These are phyloP conservation scores for Bipolaris sorokiniana DNA, from an alignment of 2,329 filamentous ascomycete species.

Conservation along the genomic window DNA sequence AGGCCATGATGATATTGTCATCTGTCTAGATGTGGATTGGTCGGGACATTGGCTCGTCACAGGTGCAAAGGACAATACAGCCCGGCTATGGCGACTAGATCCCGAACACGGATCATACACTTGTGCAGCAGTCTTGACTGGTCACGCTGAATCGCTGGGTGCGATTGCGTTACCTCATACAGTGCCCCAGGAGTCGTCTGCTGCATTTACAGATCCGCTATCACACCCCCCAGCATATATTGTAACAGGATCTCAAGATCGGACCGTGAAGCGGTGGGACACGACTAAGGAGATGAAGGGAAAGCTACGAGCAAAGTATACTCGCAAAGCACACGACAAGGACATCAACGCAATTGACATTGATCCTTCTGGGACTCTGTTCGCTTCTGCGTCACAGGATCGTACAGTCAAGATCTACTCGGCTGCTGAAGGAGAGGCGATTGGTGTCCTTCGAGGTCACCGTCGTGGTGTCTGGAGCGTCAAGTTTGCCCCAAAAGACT, in stretches of 20 bases:
- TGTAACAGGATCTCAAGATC: constrained; percentile 91
- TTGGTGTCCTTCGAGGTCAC: constrained; percentile 90
- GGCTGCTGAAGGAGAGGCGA: constrained; percentile 82
- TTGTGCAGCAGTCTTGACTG: constrained; percentile 83
- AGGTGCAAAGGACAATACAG: constrained; percentile 95
- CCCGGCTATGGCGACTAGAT: constrained; percentile 87
- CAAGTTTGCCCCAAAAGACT: constrained; percentile 80
- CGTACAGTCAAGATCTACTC: constrained; percentile 98
- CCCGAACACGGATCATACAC: constrained; percentile 73
- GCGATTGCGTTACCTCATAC: constrained; percentile 82
- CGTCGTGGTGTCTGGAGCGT: constrained; percentile 96
- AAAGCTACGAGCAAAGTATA: constrained; percentile 74
- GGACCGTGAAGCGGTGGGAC: constrained; percentile 94
- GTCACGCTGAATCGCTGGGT: constrained; percentile 91
- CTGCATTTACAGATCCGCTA: constrained; percentile 74
- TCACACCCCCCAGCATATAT: constrained; percentile 82
- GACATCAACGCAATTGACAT: constrained; percentile 96
- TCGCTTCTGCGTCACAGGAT: constrained; percentile 96
- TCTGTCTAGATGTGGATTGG: constrained; percentile 93
- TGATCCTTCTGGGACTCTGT: constrained; percentile 74
- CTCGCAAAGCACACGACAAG: constrained; percentile 95
- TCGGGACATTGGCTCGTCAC: constrained; percentile 97
- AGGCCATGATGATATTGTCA: constrained; percentile 94
- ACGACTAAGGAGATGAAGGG: constrained; percentile 61
- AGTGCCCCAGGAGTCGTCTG: constrained; percentile 69